These are phyloP conservation scores for Zygosaccharomyces bisporus DNA, from an alignment of 805 yeast species.

Conservation along the genomic window DNA sequence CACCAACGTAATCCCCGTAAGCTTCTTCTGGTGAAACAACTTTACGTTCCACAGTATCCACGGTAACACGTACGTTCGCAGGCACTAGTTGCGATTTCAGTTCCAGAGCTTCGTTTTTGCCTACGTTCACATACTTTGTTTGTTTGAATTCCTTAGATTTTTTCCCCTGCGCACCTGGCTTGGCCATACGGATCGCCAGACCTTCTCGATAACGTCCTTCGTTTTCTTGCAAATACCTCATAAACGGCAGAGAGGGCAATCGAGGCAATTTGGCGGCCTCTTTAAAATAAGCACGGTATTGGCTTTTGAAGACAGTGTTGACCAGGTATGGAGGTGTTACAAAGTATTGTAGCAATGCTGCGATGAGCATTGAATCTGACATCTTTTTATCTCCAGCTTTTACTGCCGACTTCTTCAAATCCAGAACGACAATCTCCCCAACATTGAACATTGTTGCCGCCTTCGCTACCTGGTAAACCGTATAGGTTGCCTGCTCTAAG, in stretches of 20 bases:
- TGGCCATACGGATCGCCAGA: constrained; percentile 40
- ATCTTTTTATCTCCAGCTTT: constrained; percentile 25
- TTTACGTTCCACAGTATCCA: constrained; percentile 56
- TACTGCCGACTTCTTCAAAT: constrained; percentile 35
- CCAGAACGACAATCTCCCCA: constrained; percentile 69
- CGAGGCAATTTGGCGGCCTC: constrained; percentile 70
- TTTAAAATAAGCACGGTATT: constrained; percentile 46
- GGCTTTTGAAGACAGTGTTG: constrained; percentile 55
- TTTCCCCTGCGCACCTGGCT: constrained; percentile 29
- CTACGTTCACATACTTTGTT: constrained; percentile 77
- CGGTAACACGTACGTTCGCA: constrained; percentile 74
- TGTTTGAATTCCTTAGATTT: constrained; percentile 48
- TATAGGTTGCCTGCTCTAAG: constrained; percentile 67
- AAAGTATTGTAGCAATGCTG: constrained; percentile 70
- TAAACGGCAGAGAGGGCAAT: constrained; percentile 70
- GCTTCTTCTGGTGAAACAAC: constrained; percentile 72
- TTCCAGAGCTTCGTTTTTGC: constrained; percentile 56
- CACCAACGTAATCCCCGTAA: constrained; percentile 57
- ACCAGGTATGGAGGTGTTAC: constrained; percentile 81
- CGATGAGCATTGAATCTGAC: constrained; percentile 50
- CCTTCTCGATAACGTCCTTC: constrained; percentile 60
- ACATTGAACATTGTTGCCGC: constrained; percentile 67
- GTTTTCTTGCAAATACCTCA: constrained; percentile 43
- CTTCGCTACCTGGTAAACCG: constrained; percentile 75
- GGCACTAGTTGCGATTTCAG: constrained; percentile 63